A percentile compares a stretch with the other conserved stretches of the same genome.
phyloP scores from a whole-genome alignment of 805 yeast genomes.

The Teunomyces pallodes region DNA sequence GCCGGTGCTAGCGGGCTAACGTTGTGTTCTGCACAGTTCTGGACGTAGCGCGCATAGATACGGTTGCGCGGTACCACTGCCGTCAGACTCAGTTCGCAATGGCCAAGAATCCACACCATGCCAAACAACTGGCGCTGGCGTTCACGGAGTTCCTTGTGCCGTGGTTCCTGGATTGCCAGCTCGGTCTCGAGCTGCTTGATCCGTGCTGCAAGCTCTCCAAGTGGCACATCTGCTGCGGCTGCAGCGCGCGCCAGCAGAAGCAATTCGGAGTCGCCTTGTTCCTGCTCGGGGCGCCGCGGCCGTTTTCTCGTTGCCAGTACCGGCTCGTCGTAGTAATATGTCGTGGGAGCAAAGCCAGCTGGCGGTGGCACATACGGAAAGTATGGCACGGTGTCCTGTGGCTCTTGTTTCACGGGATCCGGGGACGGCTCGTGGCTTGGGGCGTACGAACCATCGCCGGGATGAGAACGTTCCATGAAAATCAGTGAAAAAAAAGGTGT shows the following conservation, averaged over 20 bases:
- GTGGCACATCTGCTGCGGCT: conserved; percentile 30
- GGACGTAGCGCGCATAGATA: conserved; percentile 41
- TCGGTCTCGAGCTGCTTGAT: conserved; percentile 34
- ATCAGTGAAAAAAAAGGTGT: not conserved
- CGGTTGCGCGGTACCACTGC: conserved; percentile 44
- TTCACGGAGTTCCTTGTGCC: conserved; percentile 35
- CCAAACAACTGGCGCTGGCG: conserved; percentile 76
- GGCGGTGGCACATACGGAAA: no score
- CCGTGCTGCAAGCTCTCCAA: conserved; percentile 42
- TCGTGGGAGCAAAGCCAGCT: no score
- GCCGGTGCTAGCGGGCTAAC: conserved; percentile 71
- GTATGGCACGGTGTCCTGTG: not conserved
- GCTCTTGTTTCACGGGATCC: not conserved
- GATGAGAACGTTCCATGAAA: conserved; percentile 6
- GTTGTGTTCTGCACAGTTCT: conserved; percentile 35
- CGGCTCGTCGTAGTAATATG: no score
- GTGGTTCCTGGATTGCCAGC: conserved; percentile 2
- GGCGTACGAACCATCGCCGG: conserved; percentile 7
- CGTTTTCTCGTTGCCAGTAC: no score
- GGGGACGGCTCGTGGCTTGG: conserved; percentile 3
- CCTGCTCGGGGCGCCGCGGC: not conserved
- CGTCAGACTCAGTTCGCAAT: conserved; percentile 51
- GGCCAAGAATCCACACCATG: conserved; percentile 71
- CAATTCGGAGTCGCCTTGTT: conserved; percentile 35
- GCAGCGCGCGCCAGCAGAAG: conserved; percentile 36